Evolutionary conservation across 352 stramenopile genomes (phyloP), one percentile per base, ranked within the genome.

Genomic region (Phytophthora podocarpi): DNA sequence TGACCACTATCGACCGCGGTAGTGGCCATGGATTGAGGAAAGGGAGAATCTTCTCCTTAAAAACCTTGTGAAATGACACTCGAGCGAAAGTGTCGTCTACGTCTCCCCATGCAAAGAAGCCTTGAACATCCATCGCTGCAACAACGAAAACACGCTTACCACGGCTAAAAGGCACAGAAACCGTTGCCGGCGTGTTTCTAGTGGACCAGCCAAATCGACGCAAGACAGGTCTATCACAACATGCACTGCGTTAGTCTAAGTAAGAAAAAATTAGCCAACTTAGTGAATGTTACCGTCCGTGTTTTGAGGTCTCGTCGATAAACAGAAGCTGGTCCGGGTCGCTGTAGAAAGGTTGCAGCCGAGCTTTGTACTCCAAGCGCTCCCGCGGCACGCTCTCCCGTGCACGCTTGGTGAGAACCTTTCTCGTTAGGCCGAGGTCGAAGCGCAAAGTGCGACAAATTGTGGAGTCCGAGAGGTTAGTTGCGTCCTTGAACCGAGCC

Each of bases 121-220:
- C n/a, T n/a, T n/a, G n/a, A n/a, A 49, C 49, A 12, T 67, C 59
- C 21, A 61, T 61, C 11, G 65, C 54, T 7, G 53, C 53, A 11
- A 70, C 23, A 23, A 68, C 47, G 13, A 30, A 45, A 30, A 45
- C 4, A 6, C 11, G 16, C 2, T 9, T 45, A 8, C 37, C 21
- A 12, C 37, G 37, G 16, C 37, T 45, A 45, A 45, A 45, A 4
- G 37, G 37, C 4, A 30, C 21, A 9, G 37, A 13, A 4, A 45
- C 37, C 4, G 28, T 10, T 13, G 20, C 37, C 1, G 37, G 37
- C 21, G 37, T 45, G 13, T 45, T 30, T 16, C 37, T 28, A 3
- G 11, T n/a, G 4, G 37, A 45, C 21, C 37, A 45, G 18, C 20
- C 37, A 30, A 30, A 30, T 2, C 37, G 21, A 45, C 37, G 37